phyloP scores from a whole-genome alignment of 2,329 filamentous ascomycete species.

The Microdochium trichocladiopsis region DNA sequence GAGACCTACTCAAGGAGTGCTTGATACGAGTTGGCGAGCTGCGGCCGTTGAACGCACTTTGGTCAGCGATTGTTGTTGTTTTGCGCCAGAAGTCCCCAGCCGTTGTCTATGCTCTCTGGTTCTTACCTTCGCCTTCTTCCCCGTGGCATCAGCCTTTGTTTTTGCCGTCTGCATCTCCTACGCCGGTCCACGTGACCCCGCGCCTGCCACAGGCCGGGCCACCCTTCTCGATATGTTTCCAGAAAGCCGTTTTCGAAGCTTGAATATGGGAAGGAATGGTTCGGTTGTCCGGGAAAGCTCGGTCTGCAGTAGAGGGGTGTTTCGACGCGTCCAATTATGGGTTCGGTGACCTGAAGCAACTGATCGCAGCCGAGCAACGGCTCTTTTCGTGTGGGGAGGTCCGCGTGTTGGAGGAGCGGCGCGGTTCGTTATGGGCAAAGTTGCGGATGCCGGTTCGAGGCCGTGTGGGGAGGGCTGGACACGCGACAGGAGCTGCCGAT shows the following conservation, averaged over 20 bases:
- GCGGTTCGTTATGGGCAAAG: too few species aligned
- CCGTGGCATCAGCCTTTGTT: not conserved
- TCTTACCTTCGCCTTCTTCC: not conserved
- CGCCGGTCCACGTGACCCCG: not conserved
- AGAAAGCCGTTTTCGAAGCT: not conserved
- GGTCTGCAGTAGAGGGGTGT: not conserved
- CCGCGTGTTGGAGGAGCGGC: too few species aligned
- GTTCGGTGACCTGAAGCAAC: too few species aligned
- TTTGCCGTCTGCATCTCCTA: not conserved
- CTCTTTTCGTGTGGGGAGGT: too few species aligned
- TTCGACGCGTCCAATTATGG: too few species aligned
- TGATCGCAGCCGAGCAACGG: too few species aligned
- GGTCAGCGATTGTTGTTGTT: not conserved
- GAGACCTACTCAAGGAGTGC: constrained; percentile 79
- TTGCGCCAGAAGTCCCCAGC: too few species aligned
- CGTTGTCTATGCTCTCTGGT: too few species aligned
- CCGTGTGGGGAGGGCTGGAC: too few species aligned
- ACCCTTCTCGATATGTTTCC: not conserved
- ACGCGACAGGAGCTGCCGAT: too few species aligned
- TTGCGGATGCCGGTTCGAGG: too few species aligned
- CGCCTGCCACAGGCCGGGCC: not conserved
- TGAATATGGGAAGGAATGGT: not conserved
- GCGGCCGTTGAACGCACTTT: constrained; percentile 7
- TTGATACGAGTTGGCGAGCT: constrained; percentile 97
- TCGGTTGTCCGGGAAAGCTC: not conserved